Evolutionary conservation across 495 filamentous ascomycete genomes (phyloP).

Genomic region (Neurospora cerealis): DNA sequence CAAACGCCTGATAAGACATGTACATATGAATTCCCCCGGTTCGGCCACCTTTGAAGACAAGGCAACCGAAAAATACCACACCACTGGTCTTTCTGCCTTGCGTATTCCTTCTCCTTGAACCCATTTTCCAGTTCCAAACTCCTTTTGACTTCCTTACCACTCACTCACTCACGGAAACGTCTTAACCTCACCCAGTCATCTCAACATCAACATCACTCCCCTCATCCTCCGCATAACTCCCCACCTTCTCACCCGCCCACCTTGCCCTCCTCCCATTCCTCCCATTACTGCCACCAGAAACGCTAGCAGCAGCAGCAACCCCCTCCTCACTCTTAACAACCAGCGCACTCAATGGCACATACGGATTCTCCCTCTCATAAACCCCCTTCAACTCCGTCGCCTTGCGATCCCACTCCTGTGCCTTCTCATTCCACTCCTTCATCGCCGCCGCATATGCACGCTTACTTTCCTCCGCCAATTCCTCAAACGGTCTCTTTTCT

Average conservation of each 20-base stretch:
- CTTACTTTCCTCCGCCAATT: conserved; percentile 59
- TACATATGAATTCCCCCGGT: not conserved
- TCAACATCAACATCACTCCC: conserved; percentile 17
- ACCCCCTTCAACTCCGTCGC: conserved; percentile 48
- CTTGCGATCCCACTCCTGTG: conserved; percentile 60
- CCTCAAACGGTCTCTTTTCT: conserved; percentile 63
- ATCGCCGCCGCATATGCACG: conserved; percentile 46
- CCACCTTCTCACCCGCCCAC: conserved; percentile 17
- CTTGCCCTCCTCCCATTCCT: conserved; percentile 10
- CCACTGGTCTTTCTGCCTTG: not conserved
- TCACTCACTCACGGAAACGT: not conserved
- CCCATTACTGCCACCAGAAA: not conserved
- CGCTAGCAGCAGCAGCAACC: not conserved
- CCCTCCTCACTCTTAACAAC: not conserved
- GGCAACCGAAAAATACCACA: not conserved
- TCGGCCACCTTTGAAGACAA: not conserved
- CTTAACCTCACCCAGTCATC: not conserved
- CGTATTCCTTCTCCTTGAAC: not conserved
- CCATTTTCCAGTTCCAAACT: not conserved
- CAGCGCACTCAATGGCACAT: conserved; percentile 8
- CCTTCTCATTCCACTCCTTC: conserved; percentile 45
- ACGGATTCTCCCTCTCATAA: conserved; percentile 54
- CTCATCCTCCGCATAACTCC: conserved; percentile 31
- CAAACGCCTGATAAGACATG: not conserved
- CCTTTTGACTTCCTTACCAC: not conserved